A percentile compares a stretch with the other conserved stretches of the same genome.
These are phyloP conservation scores for Cordyceps farinosa DNA, from an alignment of 2,329 filamentous ascomycete genomes.

Conservation along the genomic window DNA sequence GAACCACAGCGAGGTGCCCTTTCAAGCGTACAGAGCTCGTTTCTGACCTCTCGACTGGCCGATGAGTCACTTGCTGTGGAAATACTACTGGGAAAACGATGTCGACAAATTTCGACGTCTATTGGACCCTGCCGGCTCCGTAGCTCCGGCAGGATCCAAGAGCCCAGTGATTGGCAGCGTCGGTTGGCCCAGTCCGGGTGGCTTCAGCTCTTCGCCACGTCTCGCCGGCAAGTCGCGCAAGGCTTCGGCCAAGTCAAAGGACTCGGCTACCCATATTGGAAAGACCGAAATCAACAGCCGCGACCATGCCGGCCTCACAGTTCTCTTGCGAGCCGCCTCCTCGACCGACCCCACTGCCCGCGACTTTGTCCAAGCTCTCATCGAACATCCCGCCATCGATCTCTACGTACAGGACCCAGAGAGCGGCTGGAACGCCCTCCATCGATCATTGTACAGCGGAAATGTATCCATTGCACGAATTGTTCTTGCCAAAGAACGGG, in stretches of 20 bases:
- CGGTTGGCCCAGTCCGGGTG: slow-evolving; percentile 29
- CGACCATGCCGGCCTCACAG: slow-evolving; percentile 75
- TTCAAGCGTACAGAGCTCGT: slow-evolving; percentile 47
- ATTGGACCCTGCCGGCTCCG: slow-evolving; percentile 67
- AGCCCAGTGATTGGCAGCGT: slow-evolving; percentile 44
- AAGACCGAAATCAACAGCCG: slow-evolving; percentile 77
- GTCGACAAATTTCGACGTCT: slow-evolving; percentile 90
- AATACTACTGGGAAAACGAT: slow-evolving; percentile 95
- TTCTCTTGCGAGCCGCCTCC: slow-evolving; percentile 80
- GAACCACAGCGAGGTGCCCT: slow-evolving; percentile 84
- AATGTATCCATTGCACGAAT: slow-evolving; percentile 83
- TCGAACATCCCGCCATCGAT: slow-evolving; percentile 80
- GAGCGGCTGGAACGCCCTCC: slow-evolving; percentile 93
- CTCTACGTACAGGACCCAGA: slow-evolving; percentile 84
- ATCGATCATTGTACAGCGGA: slow-evolving; percentile 84
- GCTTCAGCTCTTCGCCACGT: slow-evolving; percentile 50
- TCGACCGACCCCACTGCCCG: slow-evolving; percentile 66
- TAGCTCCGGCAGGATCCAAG: slow-evolving; percentile 51
- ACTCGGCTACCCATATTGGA: slow-evolving; percentile 40
- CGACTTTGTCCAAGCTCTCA: slow-evolving; percentile 71
- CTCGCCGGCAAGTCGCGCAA: slow-evolving; percentile 49
- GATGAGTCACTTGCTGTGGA: slow-evolving; percentile 98
- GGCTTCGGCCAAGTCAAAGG: slow-evolving; percentile 42
- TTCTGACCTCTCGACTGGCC: slow-evolving; percentile 41
- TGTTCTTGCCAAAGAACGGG: slow-evolving; percentile 73